Base-by-base conservation (phyloP, 176 grass and related monocot species). In the Chrysopogon serrulatus region DNA sequence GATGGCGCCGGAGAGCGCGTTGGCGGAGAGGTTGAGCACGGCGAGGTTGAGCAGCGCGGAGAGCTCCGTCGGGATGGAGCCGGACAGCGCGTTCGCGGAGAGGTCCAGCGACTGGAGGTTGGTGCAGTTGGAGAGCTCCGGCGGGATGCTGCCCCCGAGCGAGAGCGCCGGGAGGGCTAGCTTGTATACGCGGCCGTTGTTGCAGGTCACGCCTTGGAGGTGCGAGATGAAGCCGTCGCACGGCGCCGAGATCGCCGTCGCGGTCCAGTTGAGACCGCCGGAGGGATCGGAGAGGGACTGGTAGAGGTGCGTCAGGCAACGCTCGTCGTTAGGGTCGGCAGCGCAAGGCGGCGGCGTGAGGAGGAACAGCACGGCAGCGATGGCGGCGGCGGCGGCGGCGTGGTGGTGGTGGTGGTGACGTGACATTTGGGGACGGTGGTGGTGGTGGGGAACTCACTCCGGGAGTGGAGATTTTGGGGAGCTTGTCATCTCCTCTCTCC, bases 21-120 rank as follows among this genome's bases (percentile, higher is more conserved):
- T 95, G 21, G 78, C 66, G 5, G 93, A 95, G 79, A 95, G 93
- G 76, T 95, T 92, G 76, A 95, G 90, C 44, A 95, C 86, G 40
- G 93, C 93, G 8, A 95, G 85, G 86, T 95, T 95, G 6, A 95
- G 70, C 23, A 95, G 83, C 35, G 67, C 32, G n/a, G 93, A 92
- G 37, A 95, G 76, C 35, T 85, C 80, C 1, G 51, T 19, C 15
- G 93, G 93, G 42, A 95, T 85, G 27, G 59, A 57, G 8, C 88
- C 93, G 2, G 88, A 81, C 7, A 95, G 62, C 14, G 88, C 48
- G 82, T 95, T 95, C 39, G 93, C 86, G 27, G 93, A 92, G 57
- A 95, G 80, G 86, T 95, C 93, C 3, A 95, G 83, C 37, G 93
- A 88, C 87, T 95, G 93, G 28, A 95, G 89, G 82, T 92, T 95